Evolutionary conservation across 2,329 filamentous ascomycete genomes (phyloP).

Genomic region (Alternaria consortialis): DNA sequence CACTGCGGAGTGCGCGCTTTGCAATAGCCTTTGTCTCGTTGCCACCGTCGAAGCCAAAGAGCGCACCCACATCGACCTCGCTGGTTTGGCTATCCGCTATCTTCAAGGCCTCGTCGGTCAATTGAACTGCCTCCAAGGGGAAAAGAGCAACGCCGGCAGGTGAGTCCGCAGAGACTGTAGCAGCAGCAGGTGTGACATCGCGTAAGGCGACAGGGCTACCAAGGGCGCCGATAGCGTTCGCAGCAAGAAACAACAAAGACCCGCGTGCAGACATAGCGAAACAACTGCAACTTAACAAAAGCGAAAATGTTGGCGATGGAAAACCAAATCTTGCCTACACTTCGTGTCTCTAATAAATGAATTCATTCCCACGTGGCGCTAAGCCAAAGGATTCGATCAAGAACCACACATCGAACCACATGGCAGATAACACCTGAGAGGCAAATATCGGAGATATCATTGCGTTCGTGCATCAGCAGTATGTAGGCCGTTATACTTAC

Average conservation of each 20-base stretch:
- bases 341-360: not conserved
- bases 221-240: conserved; percentile 5
- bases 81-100: conserved; percentile 2
- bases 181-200: conserved; percentile 18
- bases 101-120: conserved; percentile 21
- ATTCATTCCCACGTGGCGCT: not conserved
- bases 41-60: conserved; percentile 45
- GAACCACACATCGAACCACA: not conserved
- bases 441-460: not conserved
- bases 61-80: conserved; percentile 5
- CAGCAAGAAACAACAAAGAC: conserved; percentile 6
- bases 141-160: conserved; percentile 21
- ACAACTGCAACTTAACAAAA: not conserved
- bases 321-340: not conserved
- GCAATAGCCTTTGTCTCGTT: not conserved
- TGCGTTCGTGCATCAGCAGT: not conserved
- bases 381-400: not conserved
- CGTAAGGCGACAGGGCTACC: conserved; percentile 11
- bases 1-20: conserved; percentile 1
- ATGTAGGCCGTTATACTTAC: not conserved
- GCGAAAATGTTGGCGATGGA: not conserved
- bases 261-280: conserved; percentile 13
- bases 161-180: conserved; percentile 15
- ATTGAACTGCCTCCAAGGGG: conserved; percentile 21
- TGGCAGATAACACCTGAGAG: not conserved